phyloP scores from a whole-genome alignment of 129 eudicot genomes.

The Oenanthe sinensis region DNA sequence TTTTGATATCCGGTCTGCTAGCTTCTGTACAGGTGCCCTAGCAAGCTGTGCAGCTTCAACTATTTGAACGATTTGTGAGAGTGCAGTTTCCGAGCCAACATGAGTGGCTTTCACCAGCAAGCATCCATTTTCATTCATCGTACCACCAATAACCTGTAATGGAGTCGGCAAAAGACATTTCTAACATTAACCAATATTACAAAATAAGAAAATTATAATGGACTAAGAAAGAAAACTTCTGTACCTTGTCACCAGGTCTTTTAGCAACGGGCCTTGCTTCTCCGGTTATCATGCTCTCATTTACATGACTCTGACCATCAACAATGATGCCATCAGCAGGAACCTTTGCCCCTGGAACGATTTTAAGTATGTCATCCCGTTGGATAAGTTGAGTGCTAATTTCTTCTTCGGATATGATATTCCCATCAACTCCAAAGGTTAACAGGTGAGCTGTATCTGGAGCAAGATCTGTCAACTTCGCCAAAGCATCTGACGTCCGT shows the following conservation, averaged over 20 bases:
- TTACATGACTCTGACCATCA: constrained; percentile 82
- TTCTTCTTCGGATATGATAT: constrained; percentile 61
- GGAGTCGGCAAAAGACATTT: neutral
- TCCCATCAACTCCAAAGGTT: constrained; percentile 53
- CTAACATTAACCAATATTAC: neutral
- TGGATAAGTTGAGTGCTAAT: constrained; percentile 70
- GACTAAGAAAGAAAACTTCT: neutral
- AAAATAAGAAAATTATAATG: neutral
- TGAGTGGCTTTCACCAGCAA: constrained; percentile 77
- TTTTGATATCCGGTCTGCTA: constrained; percentile 84
- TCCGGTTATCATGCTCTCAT: constrained; percentile 99
- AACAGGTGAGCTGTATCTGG: constrained; percentile 75
- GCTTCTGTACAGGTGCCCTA: constrained; percentile 94
- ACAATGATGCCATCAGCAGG: constrained; percentile 88
- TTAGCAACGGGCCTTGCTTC: constrained; percentile 88
- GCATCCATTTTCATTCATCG: constrained; percentile 94
- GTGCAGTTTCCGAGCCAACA: constrained; percentile 94
- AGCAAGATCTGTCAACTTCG: constrained; percentile 76
- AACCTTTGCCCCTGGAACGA: constrained; percentile 83
- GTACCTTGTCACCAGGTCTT: constrained; percentile 73
- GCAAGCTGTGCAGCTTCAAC: constrained; percentile 99
- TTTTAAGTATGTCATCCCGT: constrained; percentile 70
- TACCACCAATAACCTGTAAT: constrained; percentile 88
- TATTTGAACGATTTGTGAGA: constrained; percentile 91
- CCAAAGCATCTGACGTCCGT: constrained; percentile 91